Conservation (phyloP, 2,329 filamentous ascomycete species). For the Microdochium nivale region DNA sequence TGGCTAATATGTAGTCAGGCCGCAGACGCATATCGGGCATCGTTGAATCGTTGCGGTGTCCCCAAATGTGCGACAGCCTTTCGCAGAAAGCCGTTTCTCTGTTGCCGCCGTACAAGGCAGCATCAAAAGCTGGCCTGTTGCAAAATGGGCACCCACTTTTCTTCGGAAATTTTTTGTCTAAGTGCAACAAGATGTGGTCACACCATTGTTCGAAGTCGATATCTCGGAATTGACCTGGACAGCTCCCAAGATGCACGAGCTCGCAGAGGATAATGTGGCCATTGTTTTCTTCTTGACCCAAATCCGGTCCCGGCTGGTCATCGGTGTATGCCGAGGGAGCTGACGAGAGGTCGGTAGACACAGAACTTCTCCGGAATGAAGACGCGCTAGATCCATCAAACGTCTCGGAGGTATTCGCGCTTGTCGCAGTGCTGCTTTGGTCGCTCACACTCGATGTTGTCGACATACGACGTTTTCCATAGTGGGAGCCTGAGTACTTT, state of each 20-base stretch:
- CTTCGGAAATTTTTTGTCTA: background rate
- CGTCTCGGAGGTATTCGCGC: too few species aligned
- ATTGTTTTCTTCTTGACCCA: background rate
- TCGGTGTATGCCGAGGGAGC: background rate
- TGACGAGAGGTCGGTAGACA: background rate
- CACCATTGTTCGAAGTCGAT: background rate
- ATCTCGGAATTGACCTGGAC: background rate
- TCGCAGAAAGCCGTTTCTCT: background rate
- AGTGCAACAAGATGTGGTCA: background rate
- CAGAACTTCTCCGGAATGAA: background rate
- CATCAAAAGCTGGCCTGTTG: background rate
- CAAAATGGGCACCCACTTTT: background rate
- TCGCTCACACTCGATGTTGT: too few species aligned
- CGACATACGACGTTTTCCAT: too few species aligned
- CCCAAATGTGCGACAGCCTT: background rate
- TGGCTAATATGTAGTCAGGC: background rate
- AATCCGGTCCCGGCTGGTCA: background rate
- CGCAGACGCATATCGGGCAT: background rate
- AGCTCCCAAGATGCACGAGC: background rate
- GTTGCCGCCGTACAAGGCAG: background rate
- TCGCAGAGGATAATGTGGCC: background rate
- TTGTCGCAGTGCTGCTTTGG: too few species aligned
- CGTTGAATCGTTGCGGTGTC: background rate
- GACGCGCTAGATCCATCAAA: too few species aligned
- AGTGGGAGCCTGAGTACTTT: too few species aligned